Percentiles rank a stretch among this genome's conserved stretches.
phyloP scores from a whole-genome alignment of 352 stramenopile species.

The Phytophthora agathidicida region DNA sequence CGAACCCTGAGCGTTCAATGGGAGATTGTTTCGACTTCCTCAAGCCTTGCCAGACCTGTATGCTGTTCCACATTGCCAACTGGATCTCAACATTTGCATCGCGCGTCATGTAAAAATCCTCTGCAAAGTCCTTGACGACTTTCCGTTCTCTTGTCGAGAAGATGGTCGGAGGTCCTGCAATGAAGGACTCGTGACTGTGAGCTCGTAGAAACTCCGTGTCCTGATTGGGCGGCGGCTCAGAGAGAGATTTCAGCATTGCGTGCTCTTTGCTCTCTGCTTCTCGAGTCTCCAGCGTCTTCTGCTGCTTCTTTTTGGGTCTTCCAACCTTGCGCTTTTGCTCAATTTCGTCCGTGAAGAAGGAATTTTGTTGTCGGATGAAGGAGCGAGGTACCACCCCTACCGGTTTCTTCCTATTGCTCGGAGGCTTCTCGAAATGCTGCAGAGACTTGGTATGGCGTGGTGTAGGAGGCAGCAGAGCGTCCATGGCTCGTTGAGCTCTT shows the following conservation, averaged over 20 bases:
- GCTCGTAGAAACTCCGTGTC: conserved; percentile 58
- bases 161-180: conserved; percentile 45
- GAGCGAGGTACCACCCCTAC: conserved; percentile 48
- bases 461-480: conserved; percentile 26
- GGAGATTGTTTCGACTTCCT: conserved; percentile 32
- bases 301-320: conserved; percentile 38
- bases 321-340: conserved; percentile 22
- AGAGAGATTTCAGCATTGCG: conserved; percentile 2
- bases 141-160: conserved; percentile 70
- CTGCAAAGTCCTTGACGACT: conserved; percentile 55
- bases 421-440: conserved; percentile 32
- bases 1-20: conserved; percentile 68
- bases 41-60: conserved; percentile 40
- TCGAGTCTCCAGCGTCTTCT: conserved; percentile 8
- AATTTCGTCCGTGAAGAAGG: conserved; percentile 66
- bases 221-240: conserved; percentile 53
- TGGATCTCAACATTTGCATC: conserved; percentile 27
- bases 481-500: conserved; percentile 58
- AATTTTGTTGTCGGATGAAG: conserved; percentile 60
- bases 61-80: conserved; percentile 56
- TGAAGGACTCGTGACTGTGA: conserved; percentile 67
- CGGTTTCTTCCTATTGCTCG: conserved; percentile 1
- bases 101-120: conserved; percentile 31
- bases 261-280: conserved; percentile 6
- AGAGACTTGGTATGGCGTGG: neutral